phyloP scores from a whole-genome alignment of 2,329 filamentous ascomycete species.

The Aspergillus felis region DNA sequence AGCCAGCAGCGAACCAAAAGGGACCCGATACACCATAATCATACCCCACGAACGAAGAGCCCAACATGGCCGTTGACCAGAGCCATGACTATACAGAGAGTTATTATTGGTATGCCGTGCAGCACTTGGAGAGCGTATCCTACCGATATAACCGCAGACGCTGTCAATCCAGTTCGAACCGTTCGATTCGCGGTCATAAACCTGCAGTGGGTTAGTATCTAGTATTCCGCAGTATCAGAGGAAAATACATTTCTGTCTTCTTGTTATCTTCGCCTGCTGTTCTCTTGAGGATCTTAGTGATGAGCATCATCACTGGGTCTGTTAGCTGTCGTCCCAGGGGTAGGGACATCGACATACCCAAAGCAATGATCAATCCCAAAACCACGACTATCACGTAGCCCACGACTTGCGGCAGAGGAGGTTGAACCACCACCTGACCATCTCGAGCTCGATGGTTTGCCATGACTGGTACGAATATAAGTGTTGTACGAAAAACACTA shows the following conservation, averaged over 20 bases:
- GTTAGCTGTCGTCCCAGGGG: background rate
- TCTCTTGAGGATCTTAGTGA: slow-evolving; percentile 46
- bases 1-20: slow-evolving; percentile 57
- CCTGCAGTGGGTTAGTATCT: slow-evolving; percentile 17
- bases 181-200: slow-evolving; percentile 54
- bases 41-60: slow-evolving; percentile 50
- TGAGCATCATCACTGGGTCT: slow-evolving; percentile 42
- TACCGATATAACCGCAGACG: slow-evolving; percentile 52
- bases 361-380: slow-evolving; percentile 39
- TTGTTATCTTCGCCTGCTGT: slow-evolving; percentile 51
- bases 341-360: slow-evolving; percentile 22
- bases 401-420: slow-evolving; percentile 36
- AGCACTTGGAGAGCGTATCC: background rate
- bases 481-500: too few species aligned
- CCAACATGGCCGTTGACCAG: slow-evolving; percentile 52
- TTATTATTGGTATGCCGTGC: background rate
- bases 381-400: slow-evolving; percentile 44
- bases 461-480: slow-evolving; percentile 7
- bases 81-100: slow-evolving; percentile 43
- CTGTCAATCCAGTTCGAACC: slow-evolving; percentile 50
- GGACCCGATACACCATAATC: slow-evolving; percentile 53
- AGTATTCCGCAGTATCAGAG: background rate
- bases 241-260: slow-evolving; percentile 48
- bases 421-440: slow-evolving; percentile 21
- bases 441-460: slow-evolving; percentile 11